Percentiles rank a stretch among this genome's conserved stretches.
Conservation (phyloP, 2,329 filamentous ascomycete genomes). For the Colletotrichum cuscutae region DNA sequence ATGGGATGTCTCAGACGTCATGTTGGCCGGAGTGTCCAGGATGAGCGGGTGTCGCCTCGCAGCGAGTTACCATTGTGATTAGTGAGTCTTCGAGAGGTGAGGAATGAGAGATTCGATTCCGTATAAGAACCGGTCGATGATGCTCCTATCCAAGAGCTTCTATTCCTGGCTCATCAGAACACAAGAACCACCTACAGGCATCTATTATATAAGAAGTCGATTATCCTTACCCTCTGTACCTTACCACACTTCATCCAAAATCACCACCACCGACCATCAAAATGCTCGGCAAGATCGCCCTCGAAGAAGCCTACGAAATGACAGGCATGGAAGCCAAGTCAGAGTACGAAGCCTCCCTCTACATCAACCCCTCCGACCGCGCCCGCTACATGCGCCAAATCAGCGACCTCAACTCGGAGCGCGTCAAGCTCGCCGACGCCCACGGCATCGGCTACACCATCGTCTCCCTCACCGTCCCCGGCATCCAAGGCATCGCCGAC, state of each 20-base stretch:
- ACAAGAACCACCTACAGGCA: neutral
- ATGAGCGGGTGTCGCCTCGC: neutral
- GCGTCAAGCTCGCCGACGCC: constrained; percentile 55
- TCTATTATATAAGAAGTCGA: too few species aligned
- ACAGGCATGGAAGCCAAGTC: constrained; percentile 68
- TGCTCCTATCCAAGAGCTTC: neutral
- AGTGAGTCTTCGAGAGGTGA: too few species aligned
- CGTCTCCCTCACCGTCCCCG: constrained; percentile 59
- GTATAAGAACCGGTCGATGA: neutral
- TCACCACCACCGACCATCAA: neutral
- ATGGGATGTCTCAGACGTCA: neutral
- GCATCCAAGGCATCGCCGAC: constrained; percentile 57
- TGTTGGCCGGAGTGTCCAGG: neutral
- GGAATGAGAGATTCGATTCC: neutral
- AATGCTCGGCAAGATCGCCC: constrained; percentile 70
- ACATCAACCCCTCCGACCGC: constrained; percentile 60
- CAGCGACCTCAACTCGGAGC: constrained; percentile 51
- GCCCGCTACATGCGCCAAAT: constrained; percentile 68
- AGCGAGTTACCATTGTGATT: neutral
- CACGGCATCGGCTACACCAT: constrained; percentile 60
- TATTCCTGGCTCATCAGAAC: neutral
- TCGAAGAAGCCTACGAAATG: constrained; percentile 71
- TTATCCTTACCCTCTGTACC: rapidly evolving
- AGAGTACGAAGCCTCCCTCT: constrained; percentile 69
- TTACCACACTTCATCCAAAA: neutral